phyloP scores from a whole-genome alignment of 164 flowering plant genomes.

The Magnolia sinica region DNA sequence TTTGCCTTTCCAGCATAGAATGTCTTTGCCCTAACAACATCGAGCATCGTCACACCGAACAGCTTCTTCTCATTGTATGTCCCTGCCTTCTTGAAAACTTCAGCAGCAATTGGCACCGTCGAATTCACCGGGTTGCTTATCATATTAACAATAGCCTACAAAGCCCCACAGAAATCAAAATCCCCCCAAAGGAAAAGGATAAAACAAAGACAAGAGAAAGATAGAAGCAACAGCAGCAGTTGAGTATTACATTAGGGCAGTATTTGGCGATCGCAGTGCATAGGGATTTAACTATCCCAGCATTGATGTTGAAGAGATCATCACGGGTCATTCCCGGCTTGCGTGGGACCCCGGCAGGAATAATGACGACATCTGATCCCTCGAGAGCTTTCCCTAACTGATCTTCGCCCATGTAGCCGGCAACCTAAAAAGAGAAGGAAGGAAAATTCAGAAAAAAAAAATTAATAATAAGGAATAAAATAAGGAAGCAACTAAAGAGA shows the following conservation, averaged over 20 bases:
- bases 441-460: not conserved
- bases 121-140: conserved; percentile 98
- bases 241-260: conserved; percentile 64
- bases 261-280: conserved; percentile 82
- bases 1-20: conserved; percentile 94
- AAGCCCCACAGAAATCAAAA: not conserved
- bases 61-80: conserved; percentile 75
- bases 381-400: conserved; percentile 73
- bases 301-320: conserved; percentile 94
- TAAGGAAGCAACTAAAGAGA: not conserved
- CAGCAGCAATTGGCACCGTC: conserved; percentile 95
- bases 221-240: conserved; percentile 7
- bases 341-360: conserved; percentile 96
- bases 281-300: conserved; percentile 80
- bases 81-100: conserved; percentile 88
- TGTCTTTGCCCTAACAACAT: conserved; percentile 91
- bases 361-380: conserved; percentile 78
- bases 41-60: conserved; percentile 95
- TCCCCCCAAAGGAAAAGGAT: not conserved
- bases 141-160: conserved; percentile 86
- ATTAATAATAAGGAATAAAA: not conserved
- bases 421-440: conserved; percentile 37
- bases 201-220: not conserved
- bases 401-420: conserved; percentile 69
- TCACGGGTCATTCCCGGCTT: conserved; percentile 99